Evolutionary conservation across 2,329 filamentous ascomycete genomes (phyloP), one percentile per base, ranked within the genome.

Genomic region (Aspergillus udagawae): DNA sequence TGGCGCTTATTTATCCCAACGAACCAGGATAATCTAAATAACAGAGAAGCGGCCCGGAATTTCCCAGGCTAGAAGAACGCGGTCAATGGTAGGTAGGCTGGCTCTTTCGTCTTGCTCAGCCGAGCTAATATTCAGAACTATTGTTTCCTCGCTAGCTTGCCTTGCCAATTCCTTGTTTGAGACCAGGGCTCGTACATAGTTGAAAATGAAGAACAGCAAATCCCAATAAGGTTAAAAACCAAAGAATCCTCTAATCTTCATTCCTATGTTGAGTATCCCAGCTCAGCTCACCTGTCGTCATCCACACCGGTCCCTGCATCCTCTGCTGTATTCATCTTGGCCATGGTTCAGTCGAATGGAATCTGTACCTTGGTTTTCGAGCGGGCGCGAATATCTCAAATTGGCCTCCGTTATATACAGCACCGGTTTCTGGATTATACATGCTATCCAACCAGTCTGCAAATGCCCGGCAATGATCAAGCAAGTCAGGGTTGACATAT

Each of bases 121-220:
- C 29, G 12, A 32, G 12, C 12, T 14, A 14, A 32, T 14, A 32
- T 14, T 14, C 29, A 32, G 12, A 32, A 32, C 29, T 32, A 32
- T 32, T 32, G 29, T 14, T 32, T 32, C 12, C 29, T 29, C 28
- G 3, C 28, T 29, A 29, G 28, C 28, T 29, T 29, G 28, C 28
- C 28, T 29, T 29, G 28, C 12, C 29, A 4, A 32, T 32, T 32
- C 29, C 10, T 32, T 32, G 29, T 32, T 32, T 32, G 29, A 32
- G 29, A 4, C 29, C 12, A 32, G 29, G 12, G 10, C 29, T 32
- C 6, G 29, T 32, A 32, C 29, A 32, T 12, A 2, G 4, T 14
- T 14, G 12, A 32, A 50, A 14, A 8, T 48, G 44, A 54, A 54
- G n/a, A 54, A 49, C 53, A 55, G 54, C 44, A 29, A 56, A 35